These are phyloP conservation scores for Jatropha multifida DNA, from an alignment of 441 rosid genomes.

Conservation along the genomic window DNA sequence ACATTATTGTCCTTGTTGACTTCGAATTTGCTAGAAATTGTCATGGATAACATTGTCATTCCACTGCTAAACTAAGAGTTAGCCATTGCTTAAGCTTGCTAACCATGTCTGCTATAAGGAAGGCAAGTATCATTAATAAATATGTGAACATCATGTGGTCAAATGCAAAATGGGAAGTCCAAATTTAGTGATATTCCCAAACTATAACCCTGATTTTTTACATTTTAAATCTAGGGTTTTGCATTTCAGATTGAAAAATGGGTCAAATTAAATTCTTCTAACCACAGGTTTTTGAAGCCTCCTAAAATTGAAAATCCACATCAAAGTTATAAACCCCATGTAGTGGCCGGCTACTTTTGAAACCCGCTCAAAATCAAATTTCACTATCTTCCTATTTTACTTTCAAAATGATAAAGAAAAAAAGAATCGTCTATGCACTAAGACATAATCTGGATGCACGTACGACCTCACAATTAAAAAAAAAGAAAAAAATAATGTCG, in stretches of 20 bases:
- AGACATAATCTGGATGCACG: no score
- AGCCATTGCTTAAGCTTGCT: slow-evolving; percentile 6
- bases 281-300: slow-evolving; percentile 18
- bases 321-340: slow-evolving; percentile 21
- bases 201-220: neutral
- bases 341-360: neutral
- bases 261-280: neutral
- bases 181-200: slow-evolving; percentile 9
- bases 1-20: no score
- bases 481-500: no score
- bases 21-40: no score
- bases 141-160: slow-evolving; percentile 11
- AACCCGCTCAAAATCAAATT: neutral
- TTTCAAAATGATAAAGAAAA: no score
- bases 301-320: slow-evolving; percentile 20
- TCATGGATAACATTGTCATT: no score
- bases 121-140: neutral
- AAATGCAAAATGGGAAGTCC: slow-evolving; percentile 9
- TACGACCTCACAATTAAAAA: no score
- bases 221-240: neutral
- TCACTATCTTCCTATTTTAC: neutral
- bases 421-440: no score
- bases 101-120: slow-evolving; percentile 1
- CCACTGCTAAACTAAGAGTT: neutral
- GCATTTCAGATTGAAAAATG: slow-evolving; percentile 8